These are phyloP conservation scores for Gardenia jasminoides DNA, from an alignment of 257 asterid genomes.

Conservation along the genomic window DNA sequence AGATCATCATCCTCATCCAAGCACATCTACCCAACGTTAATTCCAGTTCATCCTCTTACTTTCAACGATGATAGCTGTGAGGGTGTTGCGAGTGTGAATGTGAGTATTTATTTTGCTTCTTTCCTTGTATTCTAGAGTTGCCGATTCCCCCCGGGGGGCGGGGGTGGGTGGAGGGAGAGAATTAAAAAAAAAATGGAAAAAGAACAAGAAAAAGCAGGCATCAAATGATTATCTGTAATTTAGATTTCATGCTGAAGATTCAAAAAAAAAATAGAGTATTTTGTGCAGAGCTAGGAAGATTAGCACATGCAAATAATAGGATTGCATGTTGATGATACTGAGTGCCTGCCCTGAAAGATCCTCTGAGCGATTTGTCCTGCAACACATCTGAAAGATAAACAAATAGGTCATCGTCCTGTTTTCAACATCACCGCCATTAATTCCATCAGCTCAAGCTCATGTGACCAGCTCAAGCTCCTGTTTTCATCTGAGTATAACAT, in stretches of 20 bases:
- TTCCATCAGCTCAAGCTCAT: constrained; percentile 4
- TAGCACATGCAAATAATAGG: constrained; percentile 21
- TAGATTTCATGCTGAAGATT: not conserved
- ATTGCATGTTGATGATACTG: constrained; percentile 21
- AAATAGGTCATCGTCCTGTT: not conserved
- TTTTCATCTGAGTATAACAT: no score
- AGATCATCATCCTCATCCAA: no score
- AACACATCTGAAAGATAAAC: constrained; percentile 10
- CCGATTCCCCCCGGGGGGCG: no score
- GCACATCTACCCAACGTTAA: no score
- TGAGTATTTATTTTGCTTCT: no score
- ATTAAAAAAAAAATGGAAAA: not conserved
- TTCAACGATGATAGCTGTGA: no score
- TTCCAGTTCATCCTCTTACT: no score
- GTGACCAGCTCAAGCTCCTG: constrained; percentile 30
- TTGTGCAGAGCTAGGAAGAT: constrained; percentile 9
- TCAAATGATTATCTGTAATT: not conserved
- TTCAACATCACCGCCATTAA: not conserved
- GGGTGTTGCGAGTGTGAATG: no score
- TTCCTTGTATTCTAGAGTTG: not conserved
- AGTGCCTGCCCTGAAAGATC: constrained; percentile 17
- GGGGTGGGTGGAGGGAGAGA: not conserved
- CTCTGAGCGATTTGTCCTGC: constrained; percentile 11
- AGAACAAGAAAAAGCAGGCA: not conserved
- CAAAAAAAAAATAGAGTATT: not conserved